These are phyloP conservation scores for Aurinia saxatilis DNA, from an alignment of 345 rosid genomes.

Conservation along the genomic window DNA sequence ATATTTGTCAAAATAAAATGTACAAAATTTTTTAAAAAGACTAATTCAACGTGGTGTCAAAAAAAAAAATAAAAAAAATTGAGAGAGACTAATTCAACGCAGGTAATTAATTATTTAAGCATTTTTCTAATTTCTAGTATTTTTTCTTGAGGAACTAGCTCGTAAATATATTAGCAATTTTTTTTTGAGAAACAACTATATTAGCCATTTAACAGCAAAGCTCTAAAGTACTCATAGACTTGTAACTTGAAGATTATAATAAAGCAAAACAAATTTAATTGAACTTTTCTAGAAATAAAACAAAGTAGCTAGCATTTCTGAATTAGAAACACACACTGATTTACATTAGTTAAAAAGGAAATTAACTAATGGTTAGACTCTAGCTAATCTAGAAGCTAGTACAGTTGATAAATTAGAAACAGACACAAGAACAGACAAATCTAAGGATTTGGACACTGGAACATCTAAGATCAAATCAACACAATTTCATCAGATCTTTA, in stretches of 20 bases:
- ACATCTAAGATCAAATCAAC: not conserved
- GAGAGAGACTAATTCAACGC: not conserved
- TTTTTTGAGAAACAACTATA: not conserved
- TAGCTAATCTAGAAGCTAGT: not conserved
- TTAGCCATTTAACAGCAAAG: not conserved
- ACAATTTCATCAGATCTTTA: slow-evolving; percentile 7
- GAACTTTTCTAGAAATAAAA: not conserved
- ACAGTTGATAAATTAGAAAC: not conserved
- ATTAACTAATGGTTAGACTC: slow-evolving; percentile 1
- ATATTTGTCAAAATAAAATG: too few species aligned
- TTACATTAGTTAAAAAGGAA: slow-evolving; percentile 14
- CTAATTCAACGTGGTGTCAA: not conserved
- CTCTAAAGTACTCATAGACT: not conserved
- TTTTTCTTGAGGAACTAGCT: not conserved
- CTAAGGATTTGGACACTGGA: not conserved
- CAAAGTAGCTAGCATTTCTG: not conserved
- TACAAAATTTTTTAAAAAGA: too few species aligned
- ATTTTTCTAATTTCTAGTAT: not conserved
- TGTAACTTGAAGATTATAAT: not conserved
- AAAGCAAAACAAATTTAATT: not conserved
- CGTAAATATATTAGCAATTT: not conserved
- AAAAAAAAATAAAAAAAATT: too few species aligned
- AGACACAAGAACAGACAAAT: not conserved
- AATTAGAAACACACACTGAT: not conserved
- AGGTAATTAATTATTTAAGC: not conserved